Evolutionary conservation across 2,329 filamentous ascomycete genomes (phyloP).

Genomic region (Monilinia laxa): DNA sequence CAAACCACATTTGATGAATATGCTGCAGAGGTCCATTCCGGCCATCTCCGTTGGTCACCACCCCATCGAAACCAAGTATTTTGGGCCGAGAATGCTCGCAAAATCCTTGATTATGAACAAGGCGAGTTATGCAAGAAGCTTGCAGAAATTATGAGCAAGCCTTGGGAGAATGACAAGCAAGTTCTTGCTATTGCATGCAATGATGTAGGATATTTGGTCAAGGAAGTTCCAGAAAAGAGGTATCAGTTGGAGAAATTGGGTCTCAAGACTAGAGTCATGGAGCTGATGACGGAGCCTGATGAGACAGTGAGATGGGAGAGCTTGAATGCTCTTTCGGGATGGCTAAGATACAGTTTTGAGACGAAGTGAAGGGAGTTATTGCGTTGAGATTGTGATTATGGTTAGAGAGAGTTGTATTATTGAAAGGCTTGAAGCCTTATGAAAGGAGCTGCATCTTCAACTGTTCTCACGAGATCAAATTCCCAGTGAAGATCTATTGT

Average conservation of each 20-base stretch:
- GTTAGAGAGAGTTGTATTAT: slow-evolving; percentile 20
- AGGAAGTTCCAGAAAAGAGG: slow-evolving; percentile 68
- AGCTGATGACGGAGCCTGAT: slow-evolving; percentile 68
- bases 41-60: slow-evolving; percentile 73
- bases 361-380: slow-evolving; percentile 37
- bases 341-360: slow-evolving; percentile 70
- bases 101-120: slow-evolving; percentile 66
- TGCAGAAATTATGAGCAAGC: slow-evolving; percentile 64
- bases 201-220: slow-evolving; percentile 68
- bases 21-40: slow-evolving; percentile 65
- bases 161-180: slow-evolving; percentile 69
- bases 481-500: slow-evolving; percentile 14
- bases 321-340: slow-evolving; percentile 70
- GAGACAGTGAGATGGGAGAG: slow-evolving; percentile 73
- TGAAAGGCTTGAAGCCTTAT: slow-evolving; percentile 22
- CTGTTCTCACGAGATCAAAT: slow-evolving; percentile 1
- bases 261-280: slow-evolving; percentile 69
- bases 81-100: slow-evolving; percentile 70
- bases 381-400: slow-evolving; percentile 25
- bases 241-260: slow-evolving; percentile 64
- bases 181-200: slow-evolving; percentile 73
- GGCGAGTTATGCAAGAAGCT: slow-evolving; percentile 65
- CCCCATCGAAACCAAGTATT: slow-evolving; percentile 69
- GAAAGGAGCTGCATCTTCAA: slow-evolving; percentile 9
- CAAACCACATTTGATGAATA: slow-evolving; percentile 52